Conservation (phyloP, 306 rosid genomes). For the Acacia confusa region DNA sequence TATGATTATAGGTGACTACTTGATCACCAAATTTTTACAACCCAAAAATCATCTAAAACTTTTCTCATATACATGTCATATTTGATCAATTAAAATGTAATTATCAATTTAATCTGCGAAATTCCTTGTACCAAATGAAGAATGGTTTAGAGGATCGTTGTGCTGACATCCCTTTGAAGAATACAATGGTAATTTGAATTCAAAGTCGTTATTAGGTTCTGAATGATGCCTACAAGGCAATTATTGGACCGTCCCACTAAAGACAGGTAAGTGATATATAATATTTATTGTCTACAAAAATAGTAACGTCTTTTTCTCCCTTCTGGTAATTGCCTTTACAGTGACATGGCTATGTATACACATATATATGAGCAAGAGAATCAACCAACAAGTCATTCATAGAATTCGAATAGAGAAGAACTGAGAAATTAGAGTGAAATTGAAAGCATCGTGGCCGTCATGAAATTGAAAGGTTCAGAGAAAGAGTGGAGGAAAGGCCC, state of each 20-base stretch:
- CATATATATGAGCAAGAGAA: neutral
- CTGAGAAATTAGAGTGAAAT: neutral
- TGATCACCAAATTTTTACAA: neutral
- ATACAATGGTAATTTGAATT: neutral
- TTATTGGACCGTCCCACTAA: neutral
- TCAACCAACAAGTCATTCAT: neutral
- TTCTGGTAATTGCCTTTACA: neutral
- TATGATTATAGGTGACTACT: neutral
- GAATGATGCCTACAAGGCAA: neutral
- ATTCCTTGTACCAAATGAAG: neutral
- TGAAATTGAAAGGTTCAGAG: neutral
- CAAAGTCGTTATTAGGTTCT: neutral
- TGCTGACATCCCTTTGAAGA: neutral
- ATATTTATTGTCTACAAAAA: neutral
- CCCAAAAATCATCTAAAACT: neutral
- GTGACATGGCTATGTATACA: neutral
- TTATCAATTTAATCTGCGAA: neutral
- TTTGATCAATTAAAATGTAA: neutral
- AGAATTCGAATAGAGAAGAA: neutral
- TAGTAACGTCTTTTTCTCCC: neutral
- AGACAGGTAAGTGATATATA: neutral
- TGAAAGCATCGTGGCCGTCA: neutral
- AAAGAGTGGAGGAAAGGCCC: slow-evolving; percentile 56
- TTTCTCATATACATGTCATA: neutral
- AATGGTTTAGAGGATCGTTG: neutral